Evolutionary conservation across 2,329 filamentous ascomycete species (phyloP), one percentile per base, ranked within the genome.

Genomic region (Aspergillus pseudotamarii): DNA sequence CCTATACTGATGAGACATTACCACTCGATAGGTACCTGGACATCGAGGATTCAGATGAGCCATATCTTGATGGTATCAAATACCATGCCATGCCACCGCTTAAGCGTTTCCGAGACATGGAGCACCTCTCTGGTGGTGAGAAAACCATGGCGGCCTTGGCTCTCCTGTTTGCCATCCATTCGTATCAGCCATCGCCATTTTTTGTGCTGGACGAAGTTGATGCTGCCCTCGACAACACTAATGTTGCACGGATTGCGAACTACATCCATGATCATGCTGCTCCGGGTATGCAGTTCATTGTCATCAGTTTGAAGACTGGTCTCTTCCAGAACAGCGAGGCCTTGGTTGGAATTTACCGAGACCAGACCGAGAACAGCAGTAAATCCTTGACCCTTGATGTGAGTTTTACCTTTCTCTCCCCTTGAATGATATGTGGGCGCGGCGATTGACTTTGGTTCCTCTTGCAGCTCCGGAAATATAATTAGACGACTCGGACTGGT

Each of bases 61-160:
- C 95, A 0, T 99, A 98, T 77, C 87, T 97, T 4, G 93, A 92
- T 46, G 95, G 95, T 36, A 93, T 99, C 80, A 97, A 97, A 75
- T 99, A 99, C 80, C 94, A 98, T 76, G 96, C 95, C 66, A 99
- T 98, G 94, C 95, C 95, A 23, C 95, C 95, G 1, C 88, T 97
- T 66, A 99, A 99, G 82, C 93, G 95, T 53, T 99, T 99, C 86
- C 88, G 95, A 71, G 96, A 99, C 78, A 99, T 99, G 95, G 95
- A 99, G 78, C 95, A 97, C 76, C 83, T 99, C 11, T 97, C 93
- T 1, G 95, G 95, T 72, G 95, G 95, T 61, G 95, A 99, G 81
- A 99, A 99, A 84, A 99, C 95, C 0, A 99, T 99, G 90, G 95
- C 95, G 1, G 95, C 95, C 16, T 84, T 99, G 45, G 95, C 95